Evolutionary conservation across 306 rosid species (phyloP), one percentile per base, ranked within the genome.

Genomic region (Lathyrus aphaca): DNA sequence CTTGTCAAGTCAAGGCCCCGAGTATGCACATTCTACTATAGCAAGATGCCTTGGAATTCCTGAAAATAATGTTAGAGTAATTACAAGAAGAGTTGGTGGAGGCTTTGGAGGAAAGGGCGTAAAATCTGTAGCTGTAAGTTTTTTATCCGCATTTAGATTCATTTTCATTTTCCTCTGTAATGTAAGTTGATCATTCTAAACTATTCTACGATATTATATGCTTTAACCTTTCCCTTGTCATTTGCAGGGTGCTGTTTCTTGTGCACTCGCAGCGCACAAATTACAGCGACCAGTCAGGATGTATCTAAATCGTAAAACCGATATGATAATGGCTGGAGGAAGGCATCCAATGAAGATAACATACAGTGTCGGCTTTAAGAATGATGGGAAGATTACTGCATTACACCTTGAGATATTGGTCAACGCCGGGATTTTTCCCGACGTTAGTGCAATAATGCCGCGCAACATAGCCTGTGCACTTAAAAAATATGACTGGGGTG

Each of bases 31-130:
- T n/a, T n/a, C n/a, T n/a, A n/a, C n/a, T n/a, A n/a, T n/a, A n/a
- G n/a, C n/a, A n/a, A n/a, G n/a, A n/a, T n/a, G n/a, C n/a, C n/a
- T n/a, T n/a, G n/a, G n/a, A n/a, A n/a, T n/a, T n/a, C n/a, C n/a
- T n/a, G n/a, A n/a, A n/a, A n/a, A n/a, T n/a, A n/a, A n/a, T n/a
- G n/a, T n/a, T n/a, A n/a, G 98, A 21, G 88, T 90, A 35, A 83
- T 92, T 80, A 90, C 98, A 6, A 88, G 96, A 76, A 83, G 95
- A 84, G 93, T 86, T 75, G 98, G 98, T 12, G 98, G 98, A 68
- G 93, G 96, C 46, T 88, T 90, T 77, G 98, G 98, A 40, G 98
- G 98, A 74, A 93, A 90, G 67, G 78, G 71, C 63, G 0, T 64
- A 5, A 85, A 59, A 64, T 46, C 98, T 9, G 19, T 78, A 45